These are phyloP conservation scores for Sugiyamaella paludigena DNA, from an alignment of 1,139 yeast genomes.

Conservation along the genomic window DNA sequence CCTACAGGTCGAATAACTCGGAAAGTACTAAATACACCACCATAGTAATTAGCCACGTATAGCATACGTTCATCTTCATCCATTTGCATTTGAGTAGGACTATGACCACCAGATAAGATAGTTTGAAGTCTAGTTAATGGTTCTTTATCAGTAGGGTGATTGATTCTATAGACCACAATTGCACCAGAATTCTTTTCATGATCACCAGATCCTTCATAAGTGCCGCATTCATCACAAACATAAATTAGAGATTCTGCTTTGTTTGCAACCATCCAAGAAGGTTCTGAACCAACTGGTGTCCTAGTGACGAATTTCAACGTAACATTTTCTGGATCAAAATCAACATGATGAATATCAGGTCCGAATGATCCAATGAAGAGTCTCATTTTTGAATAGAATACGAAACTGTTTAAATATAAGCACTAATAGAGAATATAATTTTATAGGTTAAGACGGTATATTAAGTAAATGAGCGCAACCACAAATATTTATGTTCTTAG, in stretches of 20 bases:
- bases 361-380: conserved; percentile 17
- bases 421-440: too few species aligned
- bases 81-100: conserved; percentile 14
- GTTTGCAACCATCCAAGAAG: conserved; percentile 15
- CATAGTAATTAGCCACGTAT: conserved; percentile 14
- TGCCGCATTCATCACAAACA: conserved; percentile 14
- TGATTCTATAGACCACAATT: conserved; percentile 6
- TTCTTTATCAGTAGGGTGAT: conserved; percentile 1
- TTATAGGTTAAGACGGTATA: too few species aligned
- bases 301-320: conserved; percentile 3
- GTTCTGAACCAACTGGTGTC: conserved; percentile 11
- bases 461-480: too few species aligned
- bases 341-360: conserved; percentile 13
- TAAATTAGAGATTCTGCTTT: conserved; percentile 6
- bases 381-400: conserved; percentile 14
- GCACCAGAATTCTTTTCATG: conserved; percentile 15
- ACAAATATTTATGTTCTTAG: too few species aligned
- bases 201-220: conserved; percentile 11
- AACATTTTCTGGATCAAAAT: conserved; percentile 10
- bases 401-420: too few species aligned
- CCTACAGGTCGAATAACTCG: conserved; percentile 1
- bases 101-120: conserved; percentile 13
- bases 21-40: conserved; percentile 10
- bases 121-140: conserved; percentile 10
- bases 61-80: conserved; percentile 5